Percentiles rank a stretch among this genome's conserved stretches.
These are phyloP conservation scores for Nannochloropsis salina DNA, from an alignment of 108 stramenopile genomes.

Conservation along the genomic window DNA sequence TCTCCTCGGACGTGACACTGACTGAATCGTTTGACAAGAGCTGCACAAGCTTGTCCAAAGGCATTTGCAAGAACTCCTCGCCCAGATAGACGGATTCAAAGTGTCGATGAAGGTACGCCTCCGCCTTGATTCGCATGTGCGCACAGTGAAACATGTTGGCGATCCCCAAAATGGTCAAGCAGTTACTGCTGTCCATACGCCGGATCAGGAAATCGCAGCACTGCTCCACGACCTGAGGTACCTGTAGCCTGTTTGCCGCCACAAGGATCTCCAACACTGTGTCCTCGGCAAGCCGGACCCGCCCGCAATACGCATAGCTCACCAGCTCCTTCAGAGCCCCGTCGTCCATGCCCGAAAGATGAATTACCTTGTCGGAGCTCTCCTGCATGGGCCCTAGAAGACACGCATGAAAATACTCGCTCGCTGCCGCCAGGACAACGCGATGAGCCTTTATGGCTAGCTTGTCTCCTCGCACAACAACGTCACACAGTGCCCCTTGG, in stretches of 20 bases:
- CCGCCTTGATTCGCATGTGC: background rate
- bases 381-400: conserved; percentile 24
- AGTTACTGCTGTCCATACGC: background rate
- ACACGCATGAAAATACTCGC: conserved; percentile 26
- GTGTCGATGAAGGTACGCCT: conserved; percentile 8
- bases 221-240: background rate
- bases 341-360: background rate
- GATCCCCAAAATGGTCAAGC: conserved; percentile 1
- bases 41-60: background rate
- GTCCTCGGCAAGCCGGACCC: background rate
- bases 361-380: conserved; percentile 13
- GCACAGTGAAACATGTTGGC: background rate
- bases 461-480: background rate
- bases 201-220: conserved; percentile 21
- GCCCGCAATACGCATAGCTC: background rate
- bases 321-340: background rate
- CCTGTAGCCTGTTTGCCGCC: conserved; percentile 20
- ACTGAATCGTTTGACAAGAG: background rate
- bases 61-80: conserved; percentile 10
- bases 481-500: background rate
- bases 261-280: conserved; percentile 17
- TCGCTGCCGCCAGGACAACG: background rate
- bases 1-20: conserved; percentile 18
- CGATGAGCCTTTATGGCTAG: conserved; percentile 8
- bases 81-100: background rate